Base-by-base conservation (phyloP, 495 filamentous ascomycete genomes). In the Tuber brumale region DNA sequence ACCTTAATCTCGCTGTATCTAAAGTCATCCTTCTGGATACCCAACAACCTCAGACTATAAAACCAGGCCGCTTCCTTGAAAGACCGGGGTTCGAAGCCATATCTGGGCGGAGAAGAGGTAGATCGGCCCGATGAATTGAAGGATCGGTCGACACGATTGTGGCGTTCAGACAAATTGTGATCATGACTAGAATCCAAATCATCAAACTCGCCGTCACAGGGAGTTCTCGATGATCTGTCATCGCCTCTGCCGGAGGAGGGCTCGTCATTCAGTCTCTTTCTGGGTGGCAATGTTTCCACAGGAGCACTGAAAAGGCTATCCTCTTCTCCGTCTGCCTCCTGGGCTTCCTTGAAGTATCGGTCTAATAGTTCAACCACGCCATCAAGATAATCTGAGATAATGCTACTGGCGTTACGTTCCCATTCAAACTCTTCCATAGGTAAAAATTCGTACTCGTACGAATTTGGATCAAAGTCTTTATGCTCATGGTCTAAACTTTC, bases 381-480 rank as follows among this genome's bases (percentile, higher is more conserved):
- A 44, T 80, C 78, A 14, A 80, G 78, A 51, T 80, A 79, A 61
- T 80, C 78, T 8, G 78, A 80, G 44, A 80, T 80, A 23, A 80
- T 80, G n/a, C 78, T 80, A 42, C 78, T 80, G 23, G 78, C 78
- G 61, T 80, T 80, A 44, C 78, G 78, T n/a, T 80, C 78, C 78
- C 78, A 80, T 69, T 80, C 78, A 35, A 80, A 80, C 41, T 80
- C 78, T 69, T 80, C 78, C 78, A 80, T 80, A 2, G 78, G 78
- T 16, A 80, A 51, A 48, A 80, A 79, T 45, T 80, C 78, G 19
- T 80, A 80, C 19, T 80, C 77, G 23, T 41, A 66, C 43, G 78
- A 80, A 69, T 76, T 80, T 18, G 78, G 78, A 42, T 80, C 78
- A 12, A 80, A 80, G 61, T 80, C 78, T 41, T 80, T 77, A 46